These are phyloP conservation scores for Annulohypoxylon maeteangense DNA, from an alignment of 495 filamentous ascomycete species.

Conservation along the genomic window DNA sequence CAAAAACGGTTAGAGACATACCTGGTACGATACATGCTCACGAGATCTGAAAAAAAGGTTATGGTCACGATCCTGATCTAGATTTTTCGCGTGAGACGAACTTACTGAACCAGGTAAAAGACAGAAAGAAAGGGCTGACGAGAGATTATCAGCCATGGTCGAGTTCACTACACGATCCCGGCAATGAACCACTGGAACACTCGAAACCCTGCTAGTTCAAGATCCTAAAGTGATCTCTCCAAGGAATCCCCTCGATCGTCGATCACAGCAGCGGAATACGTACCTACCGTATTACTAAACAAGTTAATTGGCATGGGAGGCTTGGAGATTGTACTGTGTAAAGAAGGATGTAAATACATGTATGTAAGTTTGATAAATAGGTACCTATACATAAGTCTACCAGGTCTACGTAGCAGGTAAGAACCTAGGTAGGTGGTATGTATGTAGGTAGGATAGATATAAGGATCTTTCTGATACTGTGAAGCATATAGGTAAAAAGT, in stretches of 20 bases:
- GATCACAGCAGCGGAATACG: constrained; percentile 32
- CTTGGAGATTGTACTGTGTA: not conserved
- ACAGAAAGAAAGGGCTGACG: constrained; percentile 35
- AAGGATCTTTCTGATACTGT: not conserved
- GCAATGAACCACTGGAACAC: constrained; percentile 36
- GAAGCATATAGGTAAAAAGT: constrained; percentile 23
- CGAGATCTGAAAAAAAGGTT: constrained; percentile 24
- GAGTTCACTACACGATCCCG: constrained; percentile 23
- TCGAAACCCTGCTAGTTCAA: constrained; percentile 34
- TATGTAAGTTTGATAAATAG: not conserved
- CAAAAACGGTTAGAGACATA: constrained; percentile 15
- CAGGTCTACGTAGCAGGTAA: not conserved
- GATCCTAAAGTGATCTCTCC: constrained; percentile 44
- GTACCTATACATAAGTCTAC: not conserved
- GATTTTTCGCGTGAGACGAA: constrained; percentile 31
- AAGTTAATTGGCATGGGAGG: constrained; percentile 31
- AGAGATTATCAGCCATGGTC: constrained; percentile 38
- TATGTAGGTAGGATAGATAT: not conserved
- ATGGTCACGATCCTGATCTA: constrained; percentile 31
- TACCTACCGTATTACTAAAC: constrained; percentile 33
- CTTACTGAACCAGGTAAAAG: constrained; percentile 31
- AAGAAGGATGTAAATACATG: not conserved
- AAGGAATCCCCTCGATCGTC: constrained; percentile 41
- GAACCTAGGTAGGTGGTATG: not conserved
- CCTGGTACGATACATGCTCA: constrained; percentile 4